Base-by-base conservation (phyloP, 2,329 filamentous ascomycete species). In the Cladophialophora exuberans region DNA sequence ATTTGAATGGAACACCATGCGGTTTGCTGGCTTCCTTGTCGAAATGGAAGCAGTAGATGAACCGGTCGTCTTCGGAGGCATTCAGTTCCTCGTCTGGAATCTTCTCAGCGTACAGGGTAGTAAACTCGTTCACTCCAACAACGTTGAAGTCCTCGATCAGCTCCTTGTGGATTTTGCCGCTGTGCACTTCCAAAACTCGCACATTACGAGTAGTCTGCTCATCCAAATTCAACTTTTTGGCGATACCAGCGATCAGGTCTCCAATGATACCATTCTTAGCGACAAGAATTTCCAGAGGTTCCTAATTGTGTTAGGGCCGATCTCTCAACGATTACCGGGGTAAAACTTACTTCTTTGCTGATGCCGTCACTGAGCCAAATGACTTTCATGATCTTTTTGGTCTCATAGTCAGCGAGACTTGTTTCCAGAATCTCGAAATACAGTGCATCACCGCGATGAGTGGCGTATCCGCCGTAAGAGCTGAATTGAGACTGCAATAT, bases 361-460 rank as follows among this genome's bases (percentile, higher is more conserved):
- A 97, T 87, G 38, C 94, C 94, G 60, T 99, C 94, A 35, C 87
- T 88, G 41, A 99, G 77, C 84, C 88, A 93, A 1, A 80, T 89
- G 43, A 99, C 75, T 70, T 89, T 93, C 60, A 97, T 76, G 54
- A 78, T 84, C 77, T 95, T 97, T 77, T 96, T 94, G 53, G 89
- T 94, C 68, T 99, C 94, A 38, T 96, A 80, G 71, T 99, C 95
- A 20, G 89, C 88, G 42, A 99, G 75, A 66, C 90, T 96, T 78
- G 97, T 96, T 60, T 99, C 94, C 35, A 99, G 76, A 23, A 97
- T 84, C 70, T 99, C 94, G 68, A 92, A 99, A 71, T 87, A 97
- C 48, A 99, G 78, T 1, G 87, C 84, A 71, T 97, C 93, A 17
- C 81, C 75, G 51, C 86, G 82, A 67, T 91, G 88, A 26, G 81